Conservation (phyloP, 306 rosid species). For the Rubus parviflorus region DNA sequence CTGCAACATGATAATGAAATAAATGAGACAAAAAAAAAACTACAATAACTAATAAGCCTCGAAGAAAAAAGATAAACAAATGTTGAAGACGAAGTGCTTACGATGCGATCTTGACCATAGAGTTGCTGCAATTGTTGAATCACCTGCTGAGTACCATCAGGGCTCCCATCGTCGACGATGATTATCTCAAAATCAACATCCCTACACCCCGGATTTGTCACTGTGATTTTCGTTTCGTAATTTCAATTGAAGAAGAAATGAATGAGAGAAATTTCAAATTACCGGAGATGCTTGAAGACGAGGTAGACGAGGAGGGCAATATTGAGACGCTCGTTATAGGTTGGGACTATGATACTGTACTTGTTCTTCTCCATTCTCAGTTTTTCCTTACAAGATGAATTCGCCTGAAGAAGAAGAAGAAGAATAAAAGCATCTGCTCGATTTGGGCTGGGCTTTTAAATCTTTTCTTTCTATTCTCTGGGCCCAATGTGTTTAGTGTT, state of each 20-base stretch:
- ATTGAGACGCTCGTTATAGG: constrained; percentile 92
- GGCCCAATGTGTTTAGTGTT: no score
- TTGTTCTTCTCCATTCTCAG: constrained; percentile 47
- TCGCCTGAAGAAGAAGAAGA: no score
- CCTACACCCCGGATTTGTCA: constrained; percentile 33
- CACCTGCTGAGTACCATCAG: constrained; percentile 92
- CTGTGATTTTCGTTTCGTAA: background rate
- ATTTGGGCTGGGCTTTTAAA: no score
- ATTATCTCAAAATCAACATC: constrained; percentile 84
- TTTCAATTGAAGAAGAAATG: background rate
- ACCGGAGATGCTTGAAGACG: constrained; percentile 83
- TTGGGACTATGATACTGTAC: constrained; percentile 83
- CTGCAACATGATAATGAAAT: constrained; percentile 28
- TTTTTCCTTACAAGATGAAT: background rate
- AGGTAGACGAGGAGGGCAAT: constrained; percentile 86
- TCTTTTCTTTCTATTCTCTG: no score
- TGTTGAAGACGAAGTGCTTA: constrained; percentile 34
- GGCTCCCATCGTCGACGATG: constrained; percentile 94
- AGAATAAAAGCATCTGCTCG: no score
- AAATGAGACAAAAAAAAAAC: no score
- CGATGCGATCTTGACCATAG: constrained; percentile 88
- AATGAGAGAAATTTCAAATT: constrained; percentile 21
- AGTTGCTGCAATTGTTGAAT: constrained; percentile 78
- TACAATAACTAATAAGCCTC: no score
- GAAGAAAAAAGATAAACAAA: no score